Evolutionary conservation across 352 stramenopile genomes (phyloP).

Genomic region (Phytophthora hybrid): DNA sequence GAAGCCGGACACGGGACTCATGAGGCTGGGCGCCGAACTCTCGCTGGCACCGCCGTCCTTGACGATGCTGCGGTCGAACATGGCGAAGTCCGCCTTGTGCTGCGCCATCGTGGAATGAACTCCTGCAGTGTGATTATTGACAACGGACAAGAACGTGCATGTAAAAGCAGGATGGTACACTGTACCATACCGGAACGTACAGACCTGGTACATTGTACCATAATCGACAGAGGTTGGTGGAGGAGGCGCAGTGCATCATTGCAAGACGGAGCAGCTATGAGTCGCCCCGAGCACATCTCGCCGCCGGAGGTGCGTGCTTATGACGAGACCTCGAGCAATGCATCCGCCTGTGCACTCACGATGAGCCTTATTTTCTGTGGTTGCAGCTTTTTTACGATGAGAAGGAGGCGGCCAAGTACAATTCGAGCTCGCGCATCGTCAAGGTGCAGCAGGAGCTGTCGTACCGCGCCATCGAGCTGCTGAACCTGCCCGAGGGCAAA

Average conservation of each 20-base stretch:
- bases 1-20: conserved; percentile 51
- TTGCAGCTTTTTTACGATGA: conserved; percentile 92
- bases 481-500: conserved; percentile 92
- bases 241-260: conserved; percentile 30
- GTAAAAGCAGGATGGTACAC: conserved; percentile 16
- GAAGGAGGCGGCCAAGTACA: conserved; percentile 94
- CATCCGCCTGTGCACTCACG: neutral
- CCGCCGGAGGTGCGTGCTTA: conserved; percentile 77
- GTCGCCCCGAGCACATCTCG: conserved; percentile 87
- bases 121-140: neutral
- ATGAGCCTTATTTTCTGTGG: conserved; percentile 11
- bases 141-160: conserved; percentile 24
- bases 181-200: neutral
- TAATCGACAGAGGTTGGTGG: conserved; percentile 16
- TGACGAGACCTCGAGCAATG: neutral
- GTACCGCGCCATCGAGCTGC: conserved; percentile 96
- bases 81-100: conserved; percentile 41
- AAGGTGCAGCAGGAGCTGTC: conserved; percentile 96
- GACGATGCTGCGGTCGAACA: conserved; percentile 60
- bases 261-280: conserved; percentile 56
- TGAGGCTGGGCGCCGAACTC: conserved; percentile 43
- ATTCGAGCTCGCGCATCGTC: conserved; percentile 92
- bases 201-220: neutral
- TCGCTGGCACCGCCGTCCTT: conserved; percentile 51
- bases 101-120: conserved; percentile 27